Conservation (phyloP, 495 filamentous ascomycete genomes). For the Penicillium paradoxum region DNA sequence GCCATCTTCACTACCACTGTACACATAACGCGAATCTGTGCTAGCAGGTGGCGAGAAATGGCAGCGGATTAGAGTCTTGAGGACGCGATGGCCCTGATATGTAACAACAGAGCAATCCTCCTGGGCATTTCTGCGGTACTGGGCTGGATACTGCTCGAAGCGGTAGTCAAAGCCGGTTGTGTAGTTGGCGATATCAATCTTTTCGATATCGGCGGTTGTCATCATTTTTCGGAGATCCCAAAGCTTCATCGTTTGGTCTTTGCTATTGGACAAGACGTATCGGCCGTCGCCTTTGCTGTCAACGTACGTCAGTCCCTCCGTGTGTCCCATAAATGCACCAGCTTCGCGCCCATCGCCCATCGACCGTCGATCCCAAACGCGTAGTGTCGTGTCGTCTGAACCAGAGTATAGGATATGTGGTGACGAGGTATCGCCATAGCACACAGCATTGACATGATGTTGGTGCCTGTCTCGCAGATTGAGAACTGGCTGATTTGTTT, state of each 20-base stretch:
- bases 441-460: slow-evolving; percentile 95
- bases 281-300: slow-evolving; percentile 95
- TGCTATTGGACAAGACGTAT: slow-evolving; percentile 89
- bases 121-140: slow-evolving; percentile 64
- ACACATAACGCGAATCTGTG: slow-evolving; percentile 89
- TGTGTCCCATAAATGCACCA: slow-evolving; percentile 90
- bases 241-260: slow-evolving; percentile 96
- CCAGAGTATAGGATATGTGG: slow-evolving; percentile 96
- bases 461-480: slow-evolving; percentile 66
- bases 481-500: slow-evolving; percentile 66
- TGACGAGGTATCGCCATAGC: slow-evolving; percentile 82
- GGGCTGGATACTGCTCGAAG: slow-evolving; percentile 59
- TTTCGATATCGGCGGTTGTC: slow-evolving; percentile 58
- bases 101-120: slow-evolving; percentile 91
- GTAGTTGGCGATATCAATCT: slow-evolving; percentile 49
- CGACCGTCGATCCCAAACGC: slow-evolving; percentile 92
- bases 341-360: slow-evolving; percentile 85
- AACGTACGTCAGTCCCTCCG: slow-evolving; percentile 90
- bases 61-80: slow-evolving; percentile 87
- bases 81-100: slow-evolving; percentile 81
- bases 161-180: slow-evolving; percentile 84
- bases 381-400: slow-evolving; percentile 66
- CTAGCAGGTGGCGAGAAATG: slow-evolving; percentile 90
- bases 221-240: slow-evolving; percentile 91
- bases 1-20: slow-evolving; percentile 83